phyloP scores from a whole-genome alignment of 2,329 filamentous ascomycete genomes.

The Xylaria sp. region DNA sequence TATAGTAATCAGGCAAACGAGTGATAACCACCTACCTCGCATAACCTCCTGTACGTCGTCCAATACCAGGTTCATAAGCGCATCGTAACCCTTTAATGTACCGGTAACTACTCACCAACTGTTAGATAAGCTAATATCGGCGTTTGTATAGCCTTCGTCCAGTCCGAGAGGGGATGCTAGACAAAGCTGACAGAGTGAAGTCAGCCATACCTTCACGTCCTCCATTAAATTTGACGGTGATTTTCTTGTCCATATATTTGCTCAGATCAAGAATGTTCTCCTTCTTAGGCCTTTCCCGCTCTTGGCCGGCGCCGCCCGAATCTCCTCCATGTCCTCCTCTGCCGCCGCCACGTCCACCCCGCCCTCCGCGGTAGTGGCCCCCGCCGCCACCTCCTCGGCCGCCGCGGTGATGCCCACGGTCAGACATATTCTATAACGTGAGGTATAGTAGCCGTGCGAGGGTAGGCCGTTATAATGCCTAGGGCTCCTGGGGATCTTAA shows the following conservation, averaged over 20 bases:
- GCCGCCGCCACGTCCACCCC: constrained; percentile 54
- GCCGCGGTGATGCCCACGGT: constrained; percentile 62
- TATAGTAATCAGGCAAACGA: neutral
- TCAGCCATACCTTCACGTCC: constrained; percentile 80
- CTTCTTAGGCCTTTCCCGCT: constrained; percentile 88
- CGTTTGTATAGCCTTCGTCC: neutral
- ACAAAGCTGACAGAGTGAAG: neutral
- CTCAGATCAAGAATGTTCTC: constrained; percentile 96
- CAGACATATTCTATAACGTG: constrained; percentile 58
- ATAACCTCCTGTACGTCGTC: constrained; percentile 93
- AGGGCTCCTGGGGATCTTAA: too few species aligned
- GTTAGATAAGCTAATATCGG: neutral
- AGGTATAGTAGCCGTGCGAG: constrained; percentile 13
- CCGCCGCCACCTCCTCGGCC: constrained; percentile 56
- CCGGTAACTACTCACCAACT: constrained; percentile 73
- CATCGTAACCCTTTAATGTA: constrained; percentile 93
- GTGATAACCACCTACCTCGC: constrained; percentile 70
- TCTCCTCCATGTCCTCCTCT: constrained; percentile 59
- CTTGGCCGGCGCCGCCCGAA: constrained; percentile 57
- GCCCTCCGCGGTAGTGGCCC: constrained; percentile 54
- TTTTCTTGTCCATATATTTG: constrained; percentile 97
- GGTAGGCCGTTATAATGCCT: neutral
- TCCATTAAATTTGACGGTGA: constrained; percentile 96
- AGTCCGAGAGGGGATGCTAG: neutral
- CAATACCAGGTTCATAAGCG: constrained; percentile 96